These are phyloP conservation scores for Phoma sp. DNA, from an alignment of 2,329 filamentous ascomycete genomes.

Conservation along the genomic window DNA sequence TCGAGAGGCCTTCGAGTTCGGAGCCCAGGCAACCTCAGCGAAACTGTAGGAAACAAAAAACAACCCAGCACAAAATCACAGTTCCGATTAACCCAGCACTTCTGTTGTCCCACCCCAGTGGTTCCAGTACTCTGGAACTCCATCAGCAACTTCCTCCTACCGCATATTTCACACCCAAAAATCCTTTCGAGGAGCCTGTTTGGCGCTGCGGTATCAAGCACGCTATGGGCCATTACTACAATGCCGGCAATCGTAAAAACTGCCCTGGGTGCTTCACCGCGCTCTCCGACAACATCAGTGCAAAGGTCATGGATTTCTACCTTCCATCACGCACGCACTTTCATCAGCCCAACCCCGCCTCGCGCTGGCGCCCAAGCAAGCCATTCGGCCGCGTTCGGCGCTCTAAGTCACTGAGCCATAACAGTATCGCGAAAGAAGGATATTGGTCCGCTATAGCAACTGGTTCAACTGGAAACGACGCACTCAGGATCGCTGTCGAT, in stretches of 20 bases:
- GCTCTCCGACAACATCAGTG: conserved; percentile 16
- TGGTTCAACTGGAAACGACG: conserved; percentile 19
- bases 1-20: background rate
- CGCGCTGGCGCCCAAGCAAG: conserved; percentile 30
- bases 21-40: background rate
- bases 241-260: conserved; percentile 32
- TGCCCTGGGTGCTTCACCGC: conserved; percentile 34
- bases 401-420: conserved; percentile 22
- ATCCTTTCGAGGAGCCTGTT: conserved; percentile 21
- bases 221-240: conserved; percentile 37
- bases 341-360: conserved; percentile 23
- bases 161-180: conserved; percentile 28
- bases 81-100: background rate
- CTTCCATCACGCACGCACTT: conserved; percentile 24
- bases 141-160: conserved; percentile 28
- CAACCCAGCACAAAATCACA: too few relatives aligned
- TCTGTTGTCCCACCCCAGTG: conserved; percentile 14
- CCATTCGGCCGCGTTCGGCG: conserved; percentile 11
- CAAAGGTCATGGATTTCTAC: conserved; percentile 36
- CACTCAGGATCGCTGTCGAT: conserved; percentile 18
- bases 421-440: conserved; percentile 34
- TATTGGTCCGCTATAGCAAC: conserved; percentile 26
- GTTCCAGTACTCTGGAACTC: conserved; percentile 24
- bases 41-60: background rate
- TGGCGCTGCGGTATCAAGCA: conserved; percentile 40